Evolutionary conservation across 2,329 filamentous ascomycete species (phyloP), one percentile per base, ranked within the genome.

Genomic region (Fusarium sp.): DNA sequence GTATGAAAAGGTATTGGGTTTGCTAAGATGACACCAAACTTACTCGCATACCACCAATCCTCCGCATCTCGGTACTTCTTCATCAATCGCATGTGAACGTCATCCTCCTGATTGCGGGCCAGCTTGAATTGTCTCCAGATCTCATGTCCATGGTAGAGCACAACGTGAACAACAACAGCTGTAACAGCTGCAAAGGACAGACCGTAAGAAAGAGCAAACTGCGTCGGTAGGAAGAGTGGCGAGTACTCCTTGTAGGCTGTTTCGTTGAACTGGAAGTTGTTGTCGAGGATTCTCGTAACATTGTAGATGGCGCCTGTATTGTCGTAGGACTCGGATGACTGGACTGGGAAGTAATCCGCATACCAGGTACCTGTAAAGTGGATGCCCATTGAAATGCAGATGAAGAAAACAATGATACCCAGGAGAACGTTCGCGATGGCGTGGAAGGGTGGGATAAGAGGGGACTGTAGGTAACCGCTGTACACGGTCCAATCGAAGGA

Each of bases 121-220:
- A 88, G 81, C 77, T 83, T 86, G 78, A 88, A 88, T 76, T 89
- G 88, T 42, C 82, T 83, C 83, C 85, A 87, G 50, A 90, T 87
- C 63, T 88, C 86, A 59, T 82, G 82, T 37, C 88, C 88, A 72
- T 90, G 86, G 77, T 90, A 90, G 19, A 90, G 79, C 5, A 76
- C 79, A 47, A 89, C 87, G 64, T 90, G 88, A 12, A 89, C 84
- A 46, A 90, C 80, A 64, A 90, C 89, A 15, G 90, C 88, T 0
- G 89, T 86, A 33, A 93, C 86, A 28, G 90, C 89, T n/a, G 91
- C 91, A 77, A 93, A 93, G 0, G 89, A 89, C 16, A 93, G 82
- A 3, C 90, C 91, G 74, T 93, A 90, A 12, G 85, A 82, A 42
- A 90, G 79, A 5, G 87, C 86, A 67, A 89, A 93, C 67, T 91